Evolutionary conservation across 2,329 filamentous ascomycete species (phyloP), one percentile per base, ranked within the genome.

Genomic region (Alternaria novae-zelandiae): DNA sequence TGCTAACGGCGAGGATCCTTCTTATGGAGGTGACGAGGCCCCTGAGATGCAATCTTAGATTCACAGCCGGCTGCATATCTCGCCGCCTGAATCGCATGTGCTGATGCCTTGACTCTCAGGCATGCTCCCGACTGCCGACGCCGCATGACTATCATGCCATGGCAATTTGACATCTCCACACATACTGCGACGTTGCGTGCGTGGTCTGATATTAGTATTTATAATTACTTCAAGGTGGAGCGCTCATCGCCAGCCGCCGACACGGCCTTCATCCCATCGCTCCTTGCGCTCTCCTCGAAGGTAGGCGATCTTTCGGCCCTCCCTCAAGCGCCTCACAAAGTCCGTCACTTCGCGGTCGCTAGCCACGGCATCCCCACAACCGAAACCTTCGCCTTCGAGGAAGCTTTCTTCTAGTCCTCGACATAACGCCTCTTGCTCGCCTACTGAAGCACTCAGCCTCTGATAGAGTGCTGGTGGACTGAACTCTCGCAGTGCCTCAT

Each of bases 211-310:
- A 53, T 53, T 28, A 41, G 30, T 25, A 53, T 15, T 23, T 36
- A 30, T 41, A 23, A 21, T 53, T 36, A 41, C 7, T 25, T 25
- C 49, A 25, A 17, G 30, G 30, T 53, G 30, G 13, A 53, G 32
- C 30, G 45, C 30, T 65, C 63, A 79, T 74, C 95, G 88, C 96
- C 96, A 98, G 1, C 96, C 96, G 11, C 95, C 95, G 32, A 98
- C 95, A 70, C 95, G 86, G 23, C 95, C 94, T 81, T 98, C 95
- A 78, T 98, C 96, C 96, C 96, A 98, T 72, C 96, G 87, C 74
- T 94, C 91, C 80, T 94, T 97, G 69, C 93, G 88, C 83, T 98
- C 96, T 75, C 90, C 89, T 61, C 96, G 86, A 57, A 94, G 83
- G 75, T 96, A 96, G 65, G 90, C 90, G 61, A 91, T 83, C 71